phyloP scores from a whole-genome alignment of 306 rosid genomes.

The Cucurbita argyrosperma region DNA sequence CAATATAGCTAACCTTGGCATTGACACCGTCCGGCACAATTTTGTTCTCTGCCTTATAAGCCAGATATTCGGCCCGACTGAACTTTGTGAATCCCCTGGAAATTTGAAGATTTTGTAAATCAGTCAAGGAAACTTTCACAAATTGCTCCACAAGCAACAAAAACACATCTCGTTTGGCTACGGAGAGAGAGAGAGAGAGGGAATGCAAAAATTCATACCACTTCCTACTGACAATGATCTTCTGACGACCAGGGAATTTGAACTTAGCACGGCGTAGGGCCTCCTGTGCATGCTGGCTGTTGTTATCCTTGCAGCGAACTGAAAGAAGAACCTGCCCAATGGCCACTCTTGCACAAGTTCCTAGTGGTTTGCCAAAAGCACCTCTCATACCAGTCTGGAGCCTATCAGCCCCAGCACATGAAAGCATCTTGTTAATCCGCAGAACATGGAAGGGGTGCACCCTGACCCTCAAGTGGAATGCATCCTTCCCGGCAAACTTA shows the following conservation, averaged over 20 bases:
- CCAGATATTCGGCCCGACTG: neutral
- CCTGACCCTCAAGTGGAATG: conserved; percentile 2
- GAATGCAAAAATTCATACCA: neutral
- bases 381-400: conserved; percentile 8
- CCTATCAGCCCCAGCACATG: conserved; percentile 10
- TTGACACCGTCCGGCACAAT: conserved; percentile 2
- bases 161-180: neutral
- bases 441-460: conserved; percentile 5
- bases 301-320: conserved; percentile 2
- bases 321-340: conserved; percentile 5
- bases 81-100: conserved; percentile 4
- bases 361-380: neutral
- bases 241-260: conserved; percentile 4
- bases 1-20: neutral
- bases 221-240: conserved; percentile 5
- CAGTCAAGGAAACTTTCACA: neutral
- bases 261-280: conserved; percentile 4
- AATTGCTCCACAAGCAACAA: neutral
- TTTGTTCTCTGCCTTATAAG: neutral
- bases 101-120: neutral
- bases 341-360: neutral
- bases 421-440: conserved; percentile 4
- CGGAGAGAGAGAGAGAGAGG: neutral
- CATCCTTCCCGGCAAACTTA: conserved; percentile 2
- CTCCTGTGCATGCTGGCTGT: conserved; percentile 3